Evolutionary conservation across 2,329 filamentous ascomycete genomes (phyloP).

Genomic region (Ophiocordyceps camponoti-leonardi): DNA sequence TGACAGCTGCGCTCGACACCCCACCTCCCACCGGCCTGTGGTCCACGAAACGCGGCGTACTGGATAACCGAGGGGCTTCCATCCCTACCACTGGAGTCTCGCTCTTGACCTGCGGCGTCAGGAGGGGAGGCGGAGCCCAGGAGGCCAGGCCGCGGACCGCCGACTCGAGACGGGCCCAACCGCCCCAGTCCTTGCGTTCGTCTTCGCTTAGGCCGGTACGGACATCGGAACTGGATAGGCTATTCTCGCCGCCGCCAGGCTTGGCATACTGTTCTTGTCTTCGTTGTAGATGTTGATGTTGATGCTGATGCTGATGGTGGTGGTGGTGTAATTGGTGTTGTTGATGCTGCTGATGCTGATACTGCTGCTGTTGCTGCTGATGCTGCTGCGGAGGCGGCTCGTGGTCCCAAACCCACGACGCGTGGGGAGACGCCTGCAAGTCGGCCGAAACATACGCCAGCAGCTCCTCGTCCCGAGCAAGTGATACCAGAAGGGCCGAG

Average conservation of each 20-base stretch:
- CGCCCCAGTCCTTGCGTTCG: conserved; percentile 54
- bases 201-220: conserved; percentile 35
- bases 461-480: conserved; percentile 62
- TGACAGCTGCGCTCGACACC: conserved; percentile 10
- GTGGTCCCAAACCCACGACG: conserved; percentile 70
- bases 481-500: conserved; percentile 13
- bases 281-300: not conserved
- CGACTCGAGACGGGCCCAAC: conserved; percentile 59
- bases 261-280: not conserved
- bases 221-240: conserved; percentile 26
- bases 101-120: conserved; percentile 17
- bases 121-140: conserved; percentile 5
- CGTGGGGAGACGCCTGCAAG: conserved; percentile 61
- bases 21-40: conserved; percentile 10
- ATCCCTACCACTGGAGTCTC: conserved; percentile 13
- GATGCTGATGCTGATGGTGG: not conserved
- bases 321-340: not conserved
- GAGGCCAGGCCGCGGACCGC: conserved; percentile 15
- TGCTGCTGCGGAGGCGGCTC: conserved; percentile 13
- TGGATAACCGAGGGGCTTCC: conserved; percentile 12
- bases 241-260: conserved; percentile 11
- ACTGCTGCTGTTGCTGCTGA: not conserved
- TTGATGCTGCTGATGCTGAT: not conserved
- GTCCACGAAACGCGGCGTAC: conserved; percentile 14
- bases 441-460: conserved; percentile 76